Base-by-base conservation (phyloP, 2,329 filamentous ascomycete genomes). In the Aspergillus sp. region DNA sequence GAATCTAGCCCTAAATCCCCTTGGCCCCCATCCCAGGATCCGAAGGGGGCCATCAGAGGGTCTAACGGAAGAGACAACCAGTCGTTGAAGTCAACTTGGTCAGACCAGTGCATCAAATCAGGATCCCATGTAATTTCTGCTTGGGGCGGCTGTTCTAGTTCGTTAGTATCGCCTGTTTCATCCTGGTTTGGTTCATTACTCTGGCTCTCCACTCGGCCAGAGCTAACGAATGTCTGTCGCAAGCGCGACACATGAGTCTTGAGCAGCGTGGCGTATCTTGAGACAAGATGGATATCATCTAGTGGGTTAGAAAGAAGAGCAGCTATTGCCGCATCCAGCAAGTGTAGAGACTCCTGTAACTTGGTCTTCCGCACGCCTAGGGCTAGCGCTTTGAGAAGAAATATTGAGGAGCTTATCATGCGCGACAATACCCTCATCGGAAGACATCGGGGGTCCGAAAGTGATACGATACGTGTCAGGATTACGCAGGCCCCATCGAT, bases 281-380 rank as follows among this genome's bases (percentile, higher is more conserved):
- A 25, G 69, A 84, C 21, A 85, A 84, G 62, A 68, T 87, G 7
- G 44, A 47, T 40, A 77, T 85, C 55, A 80, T 87, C 47, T 70
- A 53, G 31, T 6, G 25, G 51, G 8, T 53, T 45, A 1, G 40
- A 53, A 11, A 45, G 51, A 3, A 53, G 7, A 8, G 41, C 27
- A 19, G 41, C 41, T 8, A 53, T 37, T 9, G 51, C 51, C 7
- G 51, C 19, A 21, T 53, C 51, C 7, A 53, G 19, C 31, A 53
- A n/a, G n/a, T 25, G 41, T 12, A 53, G 19, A 23, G 51, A 53
- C 12, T 46, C 51, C 12, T 53, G 40, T 6, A 53, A 31, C 9
- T 53, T 53, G 11, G 51, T 45, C 19, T 53, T 53, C 5, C 41
- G 41, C 6, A 53, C 40, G 7, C 78, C 77, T 19, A 80, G 55